phyloP scores from a whole-genome alignment of 169 alveolate species.

The Cryptosporidium xiaoi region DNA sequence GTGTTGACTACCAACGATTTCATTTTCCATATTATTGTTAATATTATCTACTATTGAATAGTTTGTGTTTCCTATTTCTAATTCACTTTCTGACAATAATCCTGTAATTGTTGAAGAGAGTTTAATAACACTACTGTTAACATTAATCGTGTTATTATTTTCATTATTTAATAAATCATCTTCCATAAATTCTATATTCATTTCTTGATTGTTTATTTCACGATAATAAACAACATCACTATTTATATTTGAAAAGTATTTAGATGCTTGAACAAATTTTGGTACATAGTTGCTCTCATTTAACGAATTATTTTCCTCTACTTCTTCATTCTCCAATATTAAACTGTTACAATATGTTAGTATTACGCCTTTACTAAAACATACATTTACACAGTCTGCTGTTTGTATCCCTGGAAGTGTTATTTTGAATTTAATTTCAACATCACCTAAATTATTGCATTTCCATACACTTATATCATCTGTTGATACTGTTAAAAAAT shows the following conservation, averaged over 20 bases:
- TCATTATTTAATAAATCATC: neutral
- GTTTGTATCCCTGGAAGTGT: slow-evolving; percentile 71
- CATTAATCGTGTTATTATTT: neutral
- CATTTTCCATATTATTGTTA: neutral
- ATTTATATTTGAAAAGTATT: slow-evolving; percentile 15
- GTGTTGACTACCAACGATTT: neutral
- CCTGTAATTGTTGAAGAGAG: slow-evolving; percentile 30
- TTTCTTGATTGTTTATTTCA: neutral
- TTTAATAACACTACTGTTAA: neutral
- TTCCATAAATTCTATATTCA: neutral
- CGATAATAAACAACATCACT: neutral
- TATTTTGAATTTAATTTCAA: slow-evolving; percentile 53
- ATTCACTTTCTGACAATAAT: slow-evolving; percentile 20
- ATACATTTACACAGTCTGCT: slow-evolving; percentile 73
- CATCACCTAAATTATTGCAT: slow-evolving; percentile 62
- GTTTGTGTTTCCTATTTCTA: slow-evolving; percentile 5
- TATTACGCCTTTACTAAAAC: slow-evolving; percentile 60
- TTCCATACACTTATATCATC: slow-evolving; percentile 69
- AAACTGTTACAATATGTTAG: slow-evolving; percentile 66
- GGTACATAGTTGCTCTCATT: slow-evolving; percentile 10
- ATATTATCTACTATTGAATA: neutral
- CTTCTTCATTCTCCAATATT: neutral
- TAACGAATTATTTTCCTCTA: neutral
- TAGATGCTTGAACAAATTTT: slow-evolving; percentile 66
- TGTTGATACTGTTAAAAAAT: slow-evolving; percentile 56